Percentiles rank a stretch among this genome's conserved stretches.
Conservation (phyloP, 805 yeast genomes). For the Groenewaldozyma tartarivorans region DNA sequence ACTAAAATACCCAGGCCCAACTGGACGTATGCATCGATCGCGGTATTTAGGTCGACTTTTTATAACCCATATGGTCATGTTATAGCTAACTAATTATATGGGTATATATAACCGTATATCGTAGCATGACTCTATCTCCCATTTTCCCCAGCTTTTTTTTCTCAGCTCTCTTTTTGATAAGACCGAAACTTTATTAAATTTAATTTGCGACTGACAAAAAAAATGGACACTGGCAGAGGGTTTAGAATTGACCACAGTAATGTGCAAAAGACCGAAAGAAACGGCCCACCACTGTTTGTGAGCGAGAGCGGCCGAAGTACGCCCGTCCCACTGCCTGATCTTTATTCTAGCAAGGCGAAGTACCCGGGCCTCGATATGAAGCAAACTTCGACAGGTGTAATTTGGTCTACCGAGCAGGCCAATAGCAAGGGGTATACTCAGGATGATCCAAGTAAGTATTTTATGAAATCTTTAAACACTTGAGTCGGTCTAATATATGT, state of each 20-base stretch:
- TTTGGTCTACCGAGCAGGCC: slow-evolving; percentile 58
- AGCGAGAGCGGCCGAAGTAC: slow-evolving; percentile 19
- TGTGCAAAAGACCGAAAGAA: not conserved
- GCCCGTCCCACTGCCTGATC: slow-evolving; percentile 23
- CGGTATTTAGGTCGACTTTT: too few species aligned
- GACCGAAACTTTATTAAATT: too few species aligned
- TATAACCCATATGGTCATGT: too few species aligned
- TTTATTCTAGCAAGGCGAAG: slow-evolving; percentile 23
- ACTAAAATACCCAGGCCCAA: too few species aligned
- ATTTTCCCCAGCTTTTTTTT: too few species aligned
- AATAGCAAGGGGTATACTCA: slow-evolving; percentile 43
- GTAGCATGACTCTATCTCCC: too few species aligned
- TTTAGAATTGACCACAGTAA: not conserved
- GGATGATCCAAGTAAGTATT: slow-evolving; percentile 21
- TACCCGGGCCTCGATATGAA: slow-evolving; percentile 51
- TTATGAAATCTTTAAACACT: not conserved
- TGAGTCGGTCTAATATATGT: not conserved
- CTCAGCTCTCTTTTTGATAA: too few species aligned
- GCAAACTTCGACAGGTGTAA: slow-evolving; percentile 53
- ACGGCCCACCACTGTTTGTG: slow-evolving; percentile 10
- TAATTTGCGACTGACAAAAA: too few species aligned
- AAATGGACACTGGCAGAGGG: too few species aligned
- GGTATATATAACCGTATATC: too few species aligned
- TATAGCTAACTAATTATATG: too few species aligned
- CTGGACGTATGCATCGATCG: too few species aligned